Evolutionary conservation across 441 rosid genomes (phyloP), one percentile per base, ranked within the genome.

Genomic region (Melastoma candidum): DNA sequence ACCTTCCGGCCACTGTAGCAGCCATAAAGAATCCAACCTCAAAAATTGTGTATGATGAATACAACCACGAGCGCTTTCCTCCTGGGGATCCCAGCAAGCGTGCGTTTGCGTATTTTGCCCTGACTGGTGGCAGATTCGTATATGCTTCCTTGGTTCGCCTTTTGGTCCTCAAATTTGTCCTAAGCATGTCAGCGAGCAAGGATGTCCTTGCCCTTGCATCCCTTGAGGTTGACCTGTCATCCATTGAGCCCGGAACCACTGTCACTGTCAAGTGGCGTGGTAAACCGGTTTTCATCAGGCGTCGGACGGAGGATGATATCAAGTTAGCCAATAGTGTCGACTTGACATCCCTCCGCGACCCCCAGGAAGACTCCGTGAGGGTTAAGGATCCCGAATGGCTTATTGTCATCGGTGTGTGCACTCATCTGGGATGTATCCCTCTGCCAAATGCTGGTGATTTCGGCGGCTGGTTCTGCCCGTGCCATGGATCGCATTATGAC

Each of bases 31-130:
- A 82, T 49, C 96, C 96, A 4, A 75, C 77, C 54, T 77, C 95
- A 7, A 88, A 85, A 68, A 80, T 92, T 53, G 75, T 77, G 10
- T 92, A 92, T 29, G 98, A 92, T 5, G 83, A 87, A 66, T 65
- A 81, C 60, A 90, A 83, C 65, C 96, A 90, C 27, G 95, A 87
- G 75, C 88, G 95, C 39, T 79, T 57, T 66, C 95, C 95, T 12
- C 98, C 98, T 13, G 96, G 98, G 49, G 96, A 92, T 63, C 96
- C 96, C 59, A 83, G 90, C 88, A 92, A 87, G 70, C 90, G 98
- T 43, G 98, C 98, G 8, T 92, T 92, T 58, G 96, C 98, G 36
- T 92, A 92, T 69, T 92, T 92, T 46, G 94, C 84, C 65, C 55
- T 92, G 60, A 65, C 95, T 0, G 98, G 98, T 61, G 98, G 98